phyloP scores from a whole-genome alignment of 805 yeast species.

The Martiniozyma abietophila region DNA sequence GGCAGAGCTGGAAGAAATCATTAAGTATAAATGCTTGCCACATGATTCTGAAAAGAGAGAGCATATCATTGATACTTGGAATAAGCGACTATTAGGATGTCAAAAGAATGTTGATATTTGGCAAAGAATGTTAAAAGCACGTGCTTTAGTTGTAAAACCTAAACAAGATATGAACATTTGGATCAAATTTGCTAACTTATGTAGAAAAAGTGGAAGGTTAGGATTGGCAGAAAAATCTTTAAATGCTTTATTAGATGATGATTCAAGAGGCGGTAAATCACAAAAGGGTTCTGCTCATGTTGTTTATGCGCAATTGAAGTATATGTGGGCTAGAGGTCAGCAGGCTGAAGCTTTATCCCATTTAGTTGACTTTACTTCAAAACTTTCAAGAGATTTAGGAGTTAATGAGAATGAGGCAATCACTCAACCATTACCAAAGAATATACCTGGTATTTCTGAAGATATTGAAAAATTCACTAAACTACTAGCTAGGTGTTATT shows the following conservation, averaged over 20 bases:
- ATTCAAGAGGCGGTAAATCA: slow-evolving; percentile 26
- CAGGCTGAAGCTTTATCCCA: slow-evolving; percentile 79
- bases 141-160: slow-evolving; percentile 89
- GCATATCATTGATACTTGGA: slow-evolving; percentile 87
- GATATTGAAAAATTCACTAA: slow-evolving; percentile 78
- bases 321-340: slow-evolving; percentile 94
- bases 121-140: slow-evolving; percentile 90
- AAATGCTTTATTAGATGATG: slow-evolving; percentile 68
- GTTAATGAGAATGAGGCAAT: slow-evolving; percentile 80
- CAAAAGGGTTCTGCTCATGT: slow-evolving; percentile 93
- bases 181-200: slow-evolving; percentile 94
- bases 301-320: slow-evolving; percentile 92
- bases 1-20: slow-evolving; percentile 93
- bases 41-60: slow-evolving; percentile 72
- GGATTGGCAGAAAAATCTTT: slow-evolving; percentile 90
- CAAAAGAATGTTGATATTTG: slow-evolving; percentile 98
- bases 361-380: slow-evolving; percentile 80
- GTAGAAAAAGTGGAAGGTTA: slow-evolving; percentile 88
- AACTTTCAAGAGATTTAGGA: slow-evolving; percentile 83
- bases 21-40: slow-evolving; percentile 76
- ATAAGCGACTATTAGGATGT: slow-evolving; percentile 82
- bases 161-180: slow-evolving; percentile 96
- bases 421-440: slow-evolving; percentile 74
- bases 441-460: slow-evolving; percentile 58
- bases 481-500: slow-evolving; percentile 83